Percentiles rank a stretch among this genome's conserved stretches.
phyloP scores from a whole-genome alignment of 1,139 yeast genomes.

The Zygoascus meyerae region DNA sequence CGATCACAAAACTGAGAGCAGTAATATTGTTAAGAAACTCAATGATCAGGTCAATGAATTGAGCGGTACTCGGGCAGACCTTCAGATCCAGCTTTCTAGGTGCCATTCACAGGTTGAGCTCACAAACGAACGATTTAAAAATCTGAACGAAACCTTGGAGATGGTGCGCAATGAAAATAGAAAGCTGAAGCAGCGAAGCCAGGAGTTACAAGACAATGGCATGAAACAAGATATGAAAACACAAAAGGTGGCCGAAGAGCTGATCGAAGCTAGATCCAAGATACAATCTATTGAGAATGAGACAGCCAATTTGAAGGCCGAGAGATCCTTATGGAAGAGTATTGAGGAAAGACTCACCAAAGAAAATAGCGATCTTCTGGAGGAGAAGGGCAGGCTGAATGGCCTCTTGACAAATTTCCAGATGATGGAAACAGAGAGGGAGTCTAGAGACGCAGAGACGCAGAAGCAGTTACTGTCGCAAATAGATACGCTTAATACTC shows the following conservation, averaged over 20 bases:
- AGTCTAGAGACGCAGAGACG: slow-evolving; percentile 46
- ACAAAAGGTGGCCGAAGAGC: slow-evolving; percentile 51
- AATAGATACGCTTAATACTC: slow-evolving; percentile 48
- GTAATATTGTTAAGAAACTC: slow-evolving; percentile 38
- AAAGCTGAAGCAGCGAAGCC: slow-evolving; percentile 39
- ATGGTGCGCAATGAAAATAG: slow-evolving; percentile 41
- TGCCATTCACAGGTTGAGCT: slow-evolving; percentile 44
- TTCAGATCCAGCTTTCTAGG: slow-evolving; percentile 43
- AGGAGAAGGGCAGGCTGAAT: slow-evolving; percentile 57
- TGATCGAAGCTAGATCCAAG: slow-evolving; percentile 41
- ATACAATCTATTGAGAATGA: slow-evolving; percentile 40
- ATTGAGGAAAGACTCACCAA: slow-evolving; percentile 48
- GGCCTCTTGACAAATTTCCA: slow-evolving; percentile 60
- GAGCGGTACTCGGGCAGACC: slow-evolving; percentile 46
- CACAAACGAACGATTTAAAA: slow-evolving; percentile 40
- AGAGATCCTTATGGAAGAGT: slow-evolving; percentile 46
- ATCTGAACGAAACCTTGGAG: slow-evolving; percentile 34
- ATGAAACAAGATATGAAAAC: slow-evolving; percentile 52
- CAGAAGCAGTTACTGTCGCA: slow-evolving; percentile 47
- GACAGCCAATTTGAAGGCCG: slow-evolving; percentile 49
- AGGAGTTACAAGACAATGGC: slow-evolving; percentile 51
- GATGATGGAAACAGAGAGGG: slow-evolving; percentile 57
- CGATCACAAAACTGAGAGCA: slow-evolving; percentile 39
- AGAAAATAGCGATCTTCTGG: slow-evolving; percentile 49
- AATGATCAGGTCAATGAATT: slow-evolving; percentile 37